phyloP scores from a whole-genome alignment of 2,329 filamentous ascomycete species.

The Chaetothyriales sp. region DNA sequence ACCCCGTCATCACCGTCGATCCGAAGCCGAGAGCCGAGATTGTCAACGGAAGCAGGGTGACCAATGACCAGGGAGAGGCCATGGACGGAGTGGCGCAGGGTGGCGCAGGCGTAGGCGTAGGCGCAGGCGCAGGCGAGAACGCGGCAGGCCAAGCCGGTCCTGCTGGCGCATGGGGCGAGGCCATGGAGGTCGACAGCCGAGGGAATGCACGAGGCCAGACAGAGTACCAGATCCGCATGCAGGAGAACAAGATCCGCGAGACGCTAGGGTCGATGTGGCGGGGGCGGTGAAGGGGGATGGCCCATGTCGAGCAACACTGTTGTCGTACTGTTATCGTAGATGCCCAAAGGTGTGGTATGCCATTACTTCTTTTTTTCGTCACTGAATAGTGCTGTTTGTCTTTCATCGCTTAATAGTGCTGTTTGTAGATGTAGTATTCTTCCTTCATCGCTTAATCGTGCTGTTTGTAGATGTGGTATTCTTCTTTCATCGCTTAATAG shows the following conservation, averaged over 20 bases:
- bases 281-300: not conserved
- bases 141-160: slow-evolving; percentile 30
- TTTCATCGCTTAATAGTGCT: too few relatives aligned
- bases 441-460: too few relatives aligned
- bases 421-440: too few relatives aligned
- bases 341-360: not conserved
- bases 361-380: too few relatives aligned
- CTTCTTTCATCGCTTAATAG: too few relatives aligned
- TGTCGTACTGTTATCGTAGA: not conserved
- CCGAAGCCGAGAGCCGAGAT: slow-evolving; percentile 38
- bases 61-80: slow-evolving; percentile 23
- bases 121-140: slow-evolving; percentile 18
- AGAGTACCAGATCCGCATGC: slow-evolving; percentile 47
- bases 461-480: too few relatives aligned
- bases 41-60: slow-evolving; percentile 31
- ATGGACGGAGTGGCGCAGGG: slow-evolving; percentile 17
- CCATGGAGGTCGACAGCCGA: slow-evolving; percentile 44
- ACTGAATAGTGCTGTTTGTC: too few relatives aligned
- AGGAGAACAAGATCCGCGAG: slow-evolving; percentile 46
- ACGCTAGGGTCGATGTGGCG: slow-evolving; percentile 45
- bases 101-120: slow-evolving; percentile 8
- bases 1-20: slow-evolving; percentile 42
- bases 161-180: slow-evolving; percentile 6
- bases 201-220: slow-evolving; percentile 49
- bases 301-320: not conserved